Evolutionary conservation across 1,284 basidiomycete genomes (phyloP), one percentile per base, ranked within the genome.

Genomic region (Trichosporon sp.): DNA sequence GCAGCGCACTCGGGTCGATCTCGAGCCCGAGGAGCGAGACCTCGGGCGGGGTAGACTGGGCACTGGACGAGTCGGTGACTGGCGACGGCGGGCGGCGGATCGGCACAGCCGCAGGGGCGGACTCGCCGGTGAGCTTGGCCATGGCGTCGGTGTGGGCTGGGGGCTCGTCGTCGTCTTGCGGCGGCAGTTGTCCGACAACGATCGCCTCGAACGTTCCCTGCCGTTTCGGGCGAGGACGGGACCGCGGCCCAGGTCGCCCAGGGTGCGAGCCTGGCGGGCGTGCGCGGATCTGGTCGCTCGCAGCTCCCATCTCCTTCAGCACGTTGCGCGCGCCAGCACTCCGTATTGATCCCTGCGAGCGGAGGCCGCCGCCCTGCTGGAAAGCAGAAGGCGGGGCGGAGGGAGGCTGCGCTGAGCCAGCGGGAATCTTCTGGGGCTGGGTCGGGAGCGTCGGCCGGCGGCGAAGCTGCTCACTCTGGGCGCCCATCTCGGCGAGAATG

Each of bases 201-300:
- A 73, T 77, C 66, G 77, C 77, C 12, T 74, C 77, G 7, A 74
- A 75, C 26, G 80, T 67, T 14, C 66, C 46, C 26, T 48, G 66
- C 12, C 43, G 32, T n/a, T 37, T 19, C 46, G n/a, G 66, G 16
- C 46, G 37, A 4, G 32, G 66, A 8, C 51, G 46, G 66, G 12
- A 21, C 12, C 51, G 51, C 66, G 48, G 66, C 35, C 51, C 65
- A 8, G 59, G 59, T 7, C 59, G 59, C 5, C 59, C 59, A 11
- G 59, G 59, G 59, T 63, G 59, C 16, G 59, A 63, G 59, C 59
- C 59, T 8, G 59, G 59, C 16, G 59, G 59, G 12, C 59, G 59
- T 4, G 59, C 59, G 31, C 59, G 31, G 59, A 63, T 63, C 59
- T 63, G 31, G 6, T 63, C 59, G 59, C 59, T 63, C 59, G 59